Evolutionary conservation across 441 rosid species (phyloP), one percentile per base, ranked within the genome.

Genomic region (Melastoma candidum): DNA sequence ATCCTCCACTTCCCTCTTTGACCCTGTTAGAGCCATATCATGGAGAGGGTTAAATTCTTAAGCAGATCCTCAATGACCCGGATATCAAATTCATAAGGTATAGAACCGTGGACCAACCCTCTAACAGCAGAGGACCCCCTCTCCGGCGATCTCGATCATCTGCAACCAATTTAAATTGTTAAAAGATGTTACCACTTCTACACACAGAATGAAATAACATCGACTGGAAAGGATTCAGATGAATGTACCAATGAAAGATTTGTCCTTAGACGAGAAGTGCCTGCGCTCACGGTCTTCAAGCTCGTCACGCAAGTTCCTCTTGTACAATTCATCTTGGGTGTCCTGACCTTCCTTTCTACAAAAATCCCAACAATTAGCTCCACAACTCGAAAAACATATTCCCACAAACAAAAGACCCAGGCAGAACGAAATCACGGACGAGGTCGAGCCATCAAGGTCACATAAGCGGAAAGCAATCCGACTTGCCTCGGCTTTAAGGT

Each of bases 251-350:
- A 44, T 63, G 63, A 78, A 86, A 25, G 86, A 74, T 77, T 80
- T 85, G 65, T 88, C 87, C 79, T 79, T 86, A 12, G 95, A 84
- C 10, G 97, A 84, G 65, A 88, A 89, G 73, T 93, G 97, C 68
- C 81, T 82, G 69, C 78, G 73, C 66, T 93, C 98, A 61, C 93
- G 96, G 7, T 89, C 93, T 56, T 89, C 96, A 25, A 93, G 88
- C 81, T 93, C 98, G 9, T 81, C 84, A 8, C 90, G 88, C 12
- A 93, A 90, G 71, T 89, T 81, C 66, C 84, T 84, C 81, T 81
- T 89, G 74, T 78, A 73, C 67, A 93, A 50, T 58, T 89, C 98
- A 22, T 86, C 95, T 17, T 77, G 79, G 29, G 95, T 93, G 55
- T 89, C 95, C 67, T 93, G 97, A 49, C 99, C 99, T 17, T 17